phyloP scores from a whole-genome alignment of 345 rosid species.

The Ricinus communis region DNA sequence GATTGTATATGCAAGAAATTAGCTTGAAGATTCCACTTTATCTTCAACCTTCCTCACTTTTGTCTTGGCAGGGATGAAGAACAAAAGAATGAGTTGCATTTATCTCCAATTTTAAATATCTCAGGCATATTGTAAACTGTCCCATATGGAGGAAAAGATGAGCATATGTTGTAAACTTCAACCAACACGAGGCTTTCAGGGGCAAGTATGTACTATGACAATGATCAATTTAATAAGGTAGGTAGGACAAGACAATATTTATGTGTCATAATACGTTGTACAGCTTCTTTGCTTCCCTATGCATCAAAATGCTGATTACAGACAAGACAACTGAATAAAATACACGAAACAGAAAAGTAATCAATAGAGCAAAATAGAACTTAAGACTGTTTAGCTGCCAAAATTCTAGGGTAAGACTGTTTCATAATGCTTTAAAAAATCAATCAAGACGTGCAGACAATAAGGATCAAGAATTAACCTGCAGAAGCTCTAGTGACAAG shows the following conservation, averaged over 20 bases:
- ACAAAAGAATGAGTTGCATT: neutral
- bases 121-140: neutral
- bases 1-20: neutral
- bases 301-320: neutral
- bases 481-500: slow-evolving; percentile 95
- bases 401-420: neutral
- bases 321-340: neutral
- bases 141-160: neutral
- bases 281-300: neutral
- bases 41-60: neutral
- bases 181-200: neutral
- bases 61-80: neutral
- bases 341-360: neutral
- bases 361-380: neutral
- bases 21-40: neutral
- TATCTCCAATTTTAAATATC: neutral
- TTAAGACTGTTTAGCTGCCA: neutral
- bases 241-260: neutral
- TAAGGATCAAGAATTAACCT: slow-evolving; percentile 48
- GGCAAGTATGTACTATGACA: neutral
- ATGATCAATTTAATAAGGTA: neutral
- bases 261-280: neutral
- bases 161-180: neutral
- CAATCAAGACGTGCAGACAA: slow-evolving; percentile 3
- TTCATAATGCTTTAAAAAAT: neutral